Base-by-base conservation (phyloP, 495 filamentous ascomycete genomes). In the Penicillium cataractarum region DNA sequence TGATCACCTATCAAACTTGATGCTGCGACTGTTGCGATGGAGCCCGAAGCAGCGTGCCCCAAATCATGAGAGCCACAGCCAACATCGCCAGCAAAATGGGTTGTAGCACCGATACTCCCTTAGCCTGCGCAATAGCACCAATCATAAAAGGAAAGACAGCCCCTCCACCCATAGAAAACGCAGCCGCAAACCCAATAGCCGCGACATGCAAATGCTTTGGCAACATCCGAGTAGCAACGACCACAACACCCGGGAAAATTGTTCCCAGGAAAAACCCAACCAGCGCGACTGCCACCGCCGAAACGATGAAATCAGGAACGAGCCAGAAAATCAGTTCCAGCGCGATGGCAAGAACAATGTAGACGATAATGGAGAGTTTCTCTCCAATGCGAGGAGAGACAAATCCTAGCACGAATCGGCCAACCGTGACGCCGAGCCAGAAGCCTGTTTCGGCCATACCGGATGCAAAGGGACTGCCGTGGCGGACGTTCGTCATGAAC, bases 171-270 rank as follows among this genome's bases (percentile, higher is more conserved):
- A 89, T 87, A 0, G 90, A 90, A 70, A 92, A 87, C 0, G 91
- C 90, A 35, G 89, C 87, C 6, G 89, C 89, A 65, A 94, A 93
- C 0, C 91, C 91, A 60, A 95, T 89, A 7, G 88, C 87, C 52
- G 83, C 84, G 40, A 94, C 88, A 69, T 94, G 91, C 22, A 92
- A 77, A 65, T 90, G 84, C 27, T 78, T 79, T 4, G 91, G 91
- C 17, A 95, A 79, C 15, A 93, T 78, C 69, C 91, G 90, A 0
- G 90, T 90, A n/a, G 87, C 84, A 12, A 84, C 86, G 9, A 92
- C 84, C 21, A 96, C 84, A 27, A 86, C 89, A 8, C 87, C 89
- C 0, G 91, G 91, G 71, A 93, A 85, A 22, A 83, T 62, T 1
- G 81, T 80, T 1, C 83, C 86, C 1, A 85, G 66, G 66, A 91